Conservation (phyloP, 495 filamentous ascomycete species). For the Evansstolkia leycettana region DNA sequence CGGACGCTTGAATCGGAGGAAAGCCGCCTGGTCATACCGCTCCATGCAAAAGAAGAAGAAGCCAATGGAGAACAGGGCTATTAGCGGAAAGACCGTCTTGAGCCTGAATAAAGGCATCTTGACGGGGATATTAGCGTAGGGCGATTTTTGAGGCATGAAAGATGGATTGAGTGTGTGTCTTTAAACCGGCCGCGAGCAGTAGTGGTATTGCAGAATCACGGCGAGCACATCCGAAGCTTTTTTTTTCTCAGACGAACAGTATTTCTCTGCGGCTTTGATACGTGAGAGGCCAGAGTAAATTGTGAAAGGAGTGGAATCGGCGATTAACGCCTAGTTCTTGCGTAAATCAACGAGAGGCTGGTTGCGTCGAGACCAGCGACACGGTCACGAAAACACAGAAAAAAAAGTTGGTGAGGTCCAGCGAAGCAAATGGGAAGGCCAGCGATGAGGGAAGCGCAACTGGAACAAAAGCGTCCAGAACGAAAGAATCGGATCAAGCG, state of each 20-base stretch:
- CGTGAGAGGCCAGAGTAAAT: slow-evolving; percentile 1
- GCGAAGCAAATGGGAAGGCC: not conserved
- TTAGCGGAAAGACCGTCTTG: slow-evolving; percentile 32
- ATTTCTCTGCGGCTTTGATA: not conserved
- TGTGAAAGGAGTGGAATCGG: slow-evolving; percentile 1
- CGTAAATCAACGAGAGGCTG: slow-evolving; percentile 19
- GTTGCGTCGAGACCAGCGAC: slow-evolving; percentile 27
- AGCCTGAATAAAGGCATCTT: slow-evolving; percentile 34
- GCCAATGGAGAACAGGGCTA: slow-evolving; percentile 31
- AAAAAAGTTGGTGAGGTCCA: not conserved
- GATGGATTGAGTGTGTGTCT: slow-evolving; percentile 1
- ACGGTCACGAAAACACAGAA: slow-evolving; percentile 7
- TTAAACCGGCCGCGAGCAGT: not conserved
- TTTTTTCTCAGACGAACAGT: not conserved
- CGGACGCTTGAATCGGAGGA: slow-evolving; percentile 29
- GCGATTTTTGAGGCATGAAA: slow-evolving; percentile 29
- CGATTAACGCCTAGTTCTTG: slow-evolving; percentile 3
- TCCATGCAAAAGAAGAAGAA: slow-evolving; percentile 36
- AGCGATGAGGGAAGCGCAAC: not conserved
- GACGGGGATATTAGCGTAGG: slow-evolving; percentile 13
- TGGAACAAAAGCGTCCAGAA: not conserved
- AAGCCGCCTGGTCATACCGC: slow-evolving; percentile 30
- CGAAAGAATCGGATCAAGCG: not conserved
- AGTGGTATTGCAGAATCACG: not conserved
- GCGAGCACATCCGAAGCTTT: not conserved